Percentiles rank a stretch among this genome's conserved stretches.
These are phyloP conservation scores for Kewa caespitosa DNA, from an alignment of 179 eudicot species.

Conservation along the genomic window DNA sequence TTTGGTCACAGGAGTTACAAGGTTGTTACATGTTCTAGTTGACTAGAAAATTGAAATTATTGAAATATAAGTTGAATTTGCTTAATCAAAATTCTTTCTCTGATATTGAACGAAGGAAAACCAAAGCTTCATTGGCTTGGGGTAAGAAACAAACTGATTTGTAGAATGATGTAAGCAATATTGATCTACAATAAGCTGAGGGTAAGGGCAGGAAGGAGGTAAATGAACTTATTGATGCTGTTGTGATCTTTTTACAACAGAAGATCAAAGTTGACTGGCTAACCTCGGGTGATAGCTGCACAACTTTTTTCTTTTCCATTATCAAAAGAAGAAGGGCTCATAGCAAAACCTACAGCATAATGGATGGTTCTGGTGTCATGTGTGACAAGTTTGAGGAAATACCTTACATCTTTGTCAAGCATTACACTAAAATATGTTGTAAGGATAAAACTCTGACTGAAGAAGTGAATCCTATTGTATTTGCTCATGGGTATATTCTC, in stretches of 20 bases:
- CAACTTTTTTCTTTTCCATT: not conserved
- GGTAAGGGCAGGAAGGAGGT: too few relatives aligned
- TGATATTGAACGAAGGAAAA: too few relatives aligned
- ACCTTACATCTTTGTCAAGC: not conserved
- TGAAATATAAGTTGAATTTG: too few relatives aligned
- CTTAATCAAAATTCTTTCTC: too few relatives aligned
- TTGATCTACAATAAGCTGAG: not conserved
- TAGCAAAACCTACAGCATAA: not conserved
- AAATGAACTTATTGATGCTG: not conserved
- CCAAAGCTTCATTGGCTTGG: too few relatives aligned
- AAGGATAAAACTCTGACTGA: too few relatives aligned
- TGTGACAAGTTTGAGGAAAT: not conserved
- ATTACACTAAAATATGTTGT: not conserved
- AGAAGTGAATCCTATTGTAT: not conserved
- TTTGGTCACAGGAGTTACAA: not conserved
- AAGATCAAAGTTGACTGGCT: not conserved
- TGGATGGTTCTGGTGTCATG: not conserved
- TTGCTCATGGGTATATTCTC: not conserved
- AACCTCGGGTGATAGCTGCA: not conserved
- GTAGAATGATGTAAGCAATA: too few relatives aligned
- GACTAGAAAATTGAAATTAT: too few relatives aligned
- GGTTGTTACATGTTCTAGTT: too few relatives aligned
- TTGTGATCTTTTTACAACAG: not conserved
- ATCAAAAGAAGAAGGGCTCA: not conserved
- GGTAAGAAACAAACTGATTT: too few relatives aligned